These are phyloP conservation scores for Epichloe typhina DNA, from an alignment of 2,329 filamentous ascomycete species.

Conservation along the genomic window DNA sequence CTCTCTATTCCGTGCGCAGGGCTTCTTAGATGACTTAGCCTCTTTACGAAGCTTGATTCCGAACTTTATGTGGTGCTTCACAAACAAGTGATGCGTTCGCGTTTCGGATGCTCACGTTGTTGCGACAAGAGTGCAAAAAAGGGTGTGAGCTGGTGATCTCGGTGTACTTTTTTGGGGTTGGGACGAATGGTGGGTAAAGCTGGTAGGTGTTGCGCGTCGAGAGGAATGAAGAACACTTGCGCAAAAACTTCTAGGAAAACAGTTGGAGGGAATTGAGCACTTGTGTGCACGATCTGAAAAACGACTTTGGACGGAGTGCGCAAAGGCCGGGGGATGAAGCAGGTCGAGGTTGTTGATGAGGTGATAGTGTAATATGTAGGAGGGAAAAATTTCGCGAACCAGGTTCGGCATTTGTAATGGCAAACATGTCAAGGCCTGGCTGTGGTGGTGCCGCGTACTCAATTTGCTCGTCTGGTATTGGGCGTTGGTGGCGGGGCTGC, in stretches of 20 bases:
- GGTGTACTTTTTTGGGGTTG: background rate
- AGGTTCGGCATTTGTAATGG: background rate
- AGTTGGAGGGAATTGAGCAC: background rate
- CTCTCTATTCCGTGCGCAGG: constrained; percentile 1
- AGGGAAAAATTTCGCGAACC: background rate
- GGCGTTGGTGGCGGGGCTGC: background rate
- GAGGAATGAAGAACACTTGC: background rate
- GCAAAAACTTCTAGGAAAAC: background rate
- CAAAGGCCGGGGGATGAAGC: background rate
- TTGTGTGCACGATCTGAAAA: background rate
- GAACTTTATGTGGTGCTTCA: background rate
- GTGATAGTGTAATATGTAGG: background rate
- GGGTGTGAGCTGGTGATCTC: background rate
- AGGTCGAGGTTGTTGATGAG: background rate
- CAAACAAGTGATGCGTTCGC: background rate
- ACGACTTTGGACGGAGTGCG: background rate
- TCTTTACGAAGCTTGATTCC: background rate
- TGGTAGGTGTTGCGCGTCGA: background rate
- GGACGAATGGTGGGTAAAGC: background rate
- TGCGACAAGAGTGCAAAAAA: background rate
- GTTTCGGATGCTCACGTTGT: background rate
- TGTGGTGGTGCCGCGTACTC: background rate
- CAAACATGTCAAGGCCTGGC: background rate
- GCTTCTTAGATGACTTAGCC: background rate
- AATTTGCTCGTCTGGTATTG: background rate